These are phyloP conservation scores for Mercurialis annua DNA, from an alignment of 345 rosid species.

Conservation along the genomic window DNA sequence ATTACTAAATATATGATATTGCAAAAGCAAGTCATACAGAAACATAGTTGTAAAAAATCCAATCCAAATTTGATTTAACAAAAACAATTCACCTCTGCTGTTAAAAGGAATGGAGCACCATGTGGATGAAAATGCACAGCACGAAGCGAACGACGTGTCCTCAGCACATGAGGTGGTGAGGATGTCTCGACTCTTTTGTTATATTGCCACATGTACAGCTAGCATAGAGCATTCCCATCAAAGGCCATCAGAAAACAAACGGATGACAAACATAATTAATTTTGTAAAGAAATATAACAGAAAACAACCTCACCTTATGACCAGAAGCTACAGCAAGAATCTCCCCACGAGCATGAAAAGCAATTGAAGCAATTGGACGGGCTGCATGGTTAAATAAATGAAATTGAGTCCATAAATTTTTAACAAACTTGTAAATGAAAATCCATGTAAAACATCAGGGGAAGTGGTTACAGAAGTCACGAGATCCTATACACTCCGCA, in stretches of 20 bases:
- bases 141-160: constrained; percentile 60
- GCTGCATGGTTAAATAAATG: constrained; percentile 34
- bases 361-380: constrained; percentile 75
- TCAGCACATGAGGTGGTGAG: constrained; percentile 50
- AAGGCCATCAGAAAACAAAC: not conserved
- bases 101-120: constrained; percentile 64
- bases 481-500: constrained; percentile 65
- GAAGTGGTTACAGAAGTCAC: constrained; percentile 48
- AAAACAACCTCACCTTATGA: constrained; percentile 48
- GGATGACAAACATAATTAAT: not conserved
- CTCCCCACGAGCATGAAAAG: constrained; percentile 75
- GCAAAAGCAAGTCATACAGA: not conserved
- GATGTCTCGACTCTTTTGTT: constrained; percentile 53
- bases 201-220: constrained; percentile 71
- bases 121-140: constrained; percentile 78
- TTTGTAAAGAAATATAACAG: not conserved
- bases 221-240: constrained; percentile 14
- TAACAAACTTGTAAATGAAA: not conserved
- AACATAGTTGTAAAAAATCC: not conserved
- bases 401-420: not conserved
- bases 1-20: not conserved
- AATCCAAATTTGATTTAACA: not conserved
- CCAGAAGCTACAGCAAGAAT: constrained; percentile 74
- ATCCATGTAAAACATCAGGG: not conserved
- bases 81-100: constrained; percentile 50